Base-by-base conservation (phyloP, 2,329 filamentous ascomycete genomes). In the Albophoma yamanashiensis region DNA sequence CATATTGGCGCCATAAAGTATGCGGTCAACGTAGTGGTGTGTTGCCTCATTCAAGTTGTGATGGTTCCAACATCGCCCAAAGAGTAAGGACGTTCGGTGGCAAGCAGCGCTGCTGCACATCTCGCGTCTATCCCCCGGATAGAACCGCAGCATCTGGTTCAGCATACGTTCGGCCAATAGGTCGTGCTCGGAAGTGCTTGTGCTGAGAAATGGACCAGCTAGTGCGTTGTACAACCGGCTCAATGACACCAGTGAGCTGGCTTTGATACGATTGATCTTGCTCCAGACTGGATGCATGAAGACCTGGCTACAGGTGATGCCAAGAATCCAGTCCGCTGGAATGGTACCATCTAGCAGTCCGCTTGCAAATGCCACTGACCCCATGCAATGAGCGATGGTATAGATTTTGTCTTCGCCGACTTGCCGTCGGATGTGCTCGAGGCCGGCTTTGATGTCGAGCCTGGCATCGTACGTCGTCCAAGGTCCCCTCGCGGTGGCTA, bases 1-100 rank as follows among this genome's bases (percentile, higher is more conserved):
- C 82, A 86, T 86, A 68, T 82, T 83, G 58, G 84, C 79, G 59
- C 85, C 85, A 64, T 82, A 82, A 60, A 88, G 82, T 71, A 87
- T 84, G 39, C 79, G 77, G 68, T 84, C 79, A 55, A 87, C 79
- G 66, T 85, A 80, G 0, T 78, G 73, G 70, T 88, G 86, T 2
- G 86, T 89, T 3, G 80, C 83, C 71, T 83, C 82, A 72, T 87
- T 88, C 38, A 88, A 78, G 68, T 88, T 88, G 4, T 65, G 68
- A 70, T 89, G 86, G 66, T 80, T 84, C 85, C 85, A 89, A 71
- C 63, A 72, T 62, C 82, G 79, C 42, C 85, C 85, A 64, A 87
- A 88, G 17, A 83, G 78, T 31, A 88, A 72, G 6, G 78, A 79
- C 58, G 77, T 76, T 20, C 86, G 79, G 71, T 88, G 85, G 72